Evolutionary conservation across 2,329 filamentous ascomycete species (phyloP).

Genomic region (Nothophaeocryptopus gaeumannii): DNA sequence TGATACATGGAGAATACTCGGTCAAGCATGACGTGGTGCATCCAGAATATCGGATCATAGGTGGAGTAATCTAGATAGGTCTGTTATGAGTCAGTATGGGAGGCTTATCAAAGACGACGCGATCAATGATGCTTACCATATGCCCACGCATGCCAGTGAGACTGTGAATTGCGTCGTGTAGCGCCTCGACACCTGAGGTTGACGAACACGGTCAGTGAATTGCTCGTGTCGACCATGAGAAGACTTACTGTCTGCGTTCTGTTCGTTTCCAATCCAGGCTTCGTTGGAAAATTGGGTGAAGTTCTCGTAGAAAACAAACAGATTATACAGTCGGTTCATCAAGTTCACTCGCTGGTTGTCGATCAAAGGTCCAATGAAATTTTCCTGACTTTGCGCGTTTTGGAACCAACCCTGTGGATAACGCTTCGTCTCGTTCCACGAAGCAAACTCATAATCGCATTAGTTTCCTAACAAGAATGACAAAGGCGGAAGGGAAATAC

Average conservation of each 20-base stretch:
- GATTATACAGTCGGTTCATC: conserved; percentile 61
- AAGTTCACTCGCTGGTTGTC: conserved; percentile 54
- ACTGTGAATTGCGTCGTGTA: conserved; percentile 51
- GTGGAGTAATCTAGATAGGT: conserved; percentile 66
- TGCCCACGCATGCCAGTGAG: conserved; percentile 46
- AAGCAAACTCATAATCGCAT: conserved; percentile 49
- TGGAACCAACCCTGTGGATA: conserved; percentile 45
- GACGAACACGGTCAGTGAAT: too few species aligned
- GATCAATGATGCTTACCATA: too few species aligned
- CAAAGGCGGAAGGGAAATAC: conserved; percentile 39
- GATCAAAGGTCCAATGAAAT: conserved; percentile 51
- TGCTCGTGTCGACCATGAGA: too few species aligned
- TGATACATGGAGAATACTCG: conserved; percentile 77
- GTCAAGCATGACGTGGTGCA: conserved; percentile 74
- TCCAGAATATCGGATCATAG: conserved; percentile 76
- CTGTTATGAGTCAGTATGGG: conserved; percentile 22
- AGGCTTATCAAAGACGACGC: too few species aligned
- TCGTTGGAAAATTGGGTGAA: conserved; percentile 70
- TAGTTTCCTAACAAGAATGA: background rate
- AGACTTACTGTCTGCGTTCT: conserved; percentile 54
- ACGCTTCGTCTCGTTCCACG: conserved; percentile 61
- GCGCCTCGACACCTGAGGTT: conserved; percentile 37
- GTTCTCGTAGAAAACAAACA: conserved; percentile 66
- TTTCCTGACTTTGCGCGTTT: conserved; percentile 58
- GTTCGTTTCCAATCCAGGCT: conserved; percentile 51